Percentiles rank a stretch among this genome's conserved stretches.
Conservation (phyloP, 116 monocot genomes). For the Trichopus zeylanicus region DNA sequence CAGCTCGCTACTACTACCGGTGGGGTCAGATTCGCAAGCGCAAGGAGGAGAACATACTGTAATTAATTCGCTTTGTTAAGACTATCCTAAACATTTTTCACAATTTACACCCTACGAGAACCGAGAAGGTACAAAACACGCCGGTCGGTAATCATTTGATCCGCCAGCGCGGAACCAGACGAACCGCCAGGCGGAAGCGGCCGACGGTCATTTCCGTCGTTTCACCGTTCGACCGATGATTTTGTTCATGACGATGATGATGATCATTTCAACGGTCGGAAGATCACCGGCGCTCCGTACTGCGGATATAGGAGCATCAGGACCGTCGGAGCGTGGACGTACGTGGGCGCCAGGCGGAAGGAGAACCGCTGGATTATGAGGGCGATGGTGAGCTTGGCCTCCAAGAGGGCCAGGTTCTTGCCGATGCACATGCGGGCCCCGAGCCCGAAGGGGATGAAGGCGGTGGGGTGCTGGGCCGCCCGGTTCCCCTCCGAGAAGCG, state of each 20-base stretch:
- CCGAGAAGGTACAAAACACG: neutral
- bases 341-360: conserved; percentile 18
- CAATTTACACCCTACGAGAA: neutral
- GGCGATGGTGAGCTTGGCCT: conserved; percentile 37
- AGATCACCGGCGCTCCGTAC: conserved; percentile 33
- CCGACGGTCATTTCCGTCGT: neutral
- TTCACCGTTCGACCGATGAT: neutral
- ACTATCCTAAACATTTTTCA: neutral
- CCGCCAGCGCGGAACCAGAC: too few species aligned
- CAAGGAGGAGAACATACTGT: too few species aligned
- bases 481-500: conserved; percentile 18
- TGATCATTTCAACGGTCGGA: conserved; percentile 9
- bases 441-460: conserved; percentile 45
- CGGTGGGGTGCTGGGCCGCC: conserved; percentile 19
- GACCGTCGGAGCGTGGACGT: conserved; percentile 41
- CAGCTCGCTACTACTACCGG: too few species aligned
- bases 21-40: too few species aligned
- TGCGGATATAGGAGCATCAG: conserved; percentile 50
- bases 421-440: conserved; percentile 53
- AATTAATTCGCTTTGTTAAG: neutral
- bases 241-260: neutral
- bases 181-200: too few species aligned
- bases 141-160: neutral
- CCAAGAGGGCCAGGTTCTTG: conserved; percentile 34
- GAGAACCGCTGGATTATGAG: conserved; percentile 35